phyloP scores from a whole-genome alignment of 148 eudicot species.

The Camellia japonica region DNA sequence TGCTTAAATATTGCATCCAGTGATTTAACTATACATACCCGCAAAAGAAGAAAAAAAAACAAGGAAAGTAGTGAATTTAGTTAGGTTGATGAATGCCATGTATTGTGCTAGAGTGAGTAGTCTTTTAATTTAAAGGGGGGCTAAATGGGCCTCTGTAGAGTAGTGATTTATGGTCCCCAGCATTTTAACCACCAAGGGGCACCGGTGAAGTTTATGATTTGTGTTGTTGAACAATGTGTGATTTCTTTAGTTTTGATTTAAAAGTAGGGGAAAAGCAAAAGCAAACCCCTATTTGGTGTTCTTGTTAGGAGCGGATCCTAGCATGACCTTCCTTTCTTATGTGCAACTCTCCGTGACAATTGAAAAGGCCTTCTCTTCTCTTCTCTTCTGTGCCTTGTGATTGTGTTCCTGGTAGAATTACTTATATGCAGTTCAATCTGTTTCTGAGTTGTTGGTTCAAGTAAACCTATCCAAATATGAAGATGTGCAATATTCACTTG shows the following conservation, averaged over 20 bases:
- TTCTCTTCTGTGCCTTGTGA: too few relatives aligned
- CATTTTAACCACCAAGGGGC: constrained; percentile 20
- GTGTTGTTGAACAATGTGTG: not conserved
- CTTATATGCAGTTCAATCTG: too few relatives aligned
- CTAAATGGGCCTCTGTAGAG: constrained; percentile 1
- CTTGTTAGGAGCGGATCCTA: constrained; percentile 36
- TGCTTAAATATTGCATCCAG: not conserved
- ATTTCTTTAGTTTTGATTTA: constrained; percentile 15
- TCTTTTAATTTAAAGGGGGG: constrained; percentile 12
- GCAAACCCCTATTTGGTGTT: constrained; percentile 19
- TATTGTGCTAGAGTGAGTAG: not conserved
- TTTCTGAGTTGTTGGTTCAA: too few relatives aligned
- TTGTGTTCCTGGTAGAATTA: not conserved
- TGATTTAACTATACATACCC: constrained; percentile 10
- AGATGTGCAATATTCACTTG: not conserved
- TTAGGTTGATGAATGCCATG: constrained; percentile 1
- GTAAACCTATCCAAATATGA: not conserved
- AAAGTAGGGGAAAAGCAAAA: constrained; percentile 20
- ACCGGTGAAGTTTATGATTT: not conserved
- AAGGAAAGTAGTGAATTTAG: not conserved
- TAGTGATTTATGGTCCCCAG: constrained; percentile 6
- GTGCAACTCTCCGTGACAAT: not conserved
- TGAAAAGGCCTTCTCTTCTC: too few relatives aligned
- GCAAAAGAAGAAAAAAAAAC: constrained; percentile 2
- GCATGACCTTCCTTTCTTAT: constrained; percentile 6